Percentiles rank a stretch among this genome's conserved stretches.
Evolutionary conservation across 1,139 yeast species (phyloP).

Genomic region (Debaryomyces subglobosus): DNA sequence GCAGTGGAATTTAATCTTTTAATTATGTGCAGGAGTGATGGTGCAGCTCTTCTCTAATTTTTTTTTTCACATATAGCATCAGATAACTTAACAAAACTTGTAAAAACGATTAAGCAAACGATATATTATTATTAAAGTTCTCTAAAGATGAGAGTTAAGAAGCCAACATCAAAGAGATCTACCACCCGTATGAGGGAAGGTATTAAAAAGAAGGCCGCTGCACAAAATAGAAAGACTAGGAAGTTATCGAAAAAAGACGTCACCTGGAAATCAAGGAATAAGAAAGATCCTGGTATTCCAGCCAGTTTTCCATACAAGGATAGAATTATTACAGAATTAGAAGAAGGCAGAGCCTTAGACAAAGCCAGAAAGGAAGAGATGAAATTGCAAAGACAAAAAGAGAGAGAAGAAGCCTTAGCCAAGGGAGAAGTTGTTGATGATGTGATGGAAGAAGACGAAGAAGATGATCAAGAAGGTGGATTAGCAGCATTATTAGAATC

Average conservation of each 20-base stretch:
- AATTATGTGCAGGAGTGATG: background rate
- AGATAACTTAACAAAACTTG: background rate
- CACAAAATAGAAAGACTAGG: conserved; percentile 83
- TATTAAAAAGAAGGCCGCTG: conserved; percentile 91
- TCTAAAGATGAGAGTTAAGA: conserved; percentile 48
- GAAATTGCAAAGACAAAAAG: conserved; percentile 49
- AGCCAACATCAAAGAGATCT: conserved; percentile 82
- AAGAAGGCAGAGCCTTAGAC: conserved; percentile 64
- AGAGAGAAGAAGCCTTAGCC: conserved; percentile 49
- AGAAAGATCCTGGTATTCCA: conserved; percentile 94
- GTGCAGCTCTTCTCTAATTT: conserved; percentile 6
- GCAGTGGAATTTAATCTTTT: background rate
- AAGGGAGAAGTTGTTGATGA: conserved; percentile 45
- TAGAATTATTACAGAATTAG: conserved; percentile 77
- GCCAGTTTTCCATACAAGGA: conserved; percentile 93
- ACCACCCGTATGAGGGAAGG: conserved; percentile 96
- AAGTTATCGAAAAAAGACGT: conserved; percentile 84
- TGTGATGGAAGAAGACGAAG: conserved; percentile 45
- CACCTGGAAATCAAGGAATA: conserved; percentile 86
- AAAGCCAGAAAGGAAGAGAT: conserved; percentile 60
- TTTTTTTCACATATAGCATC: conserved; percentile 1
- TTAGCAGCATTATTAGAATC: conserved; percentile 86
- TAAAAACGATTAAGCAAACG: background rate
- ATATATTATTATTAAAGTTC: background rate
- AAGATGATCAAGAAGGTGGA: conserved; percentile 53